Percentiles rank a stretch among this genome's conserved stretches.
phyloP scores from a whole-genome alignment of 345 rosid species.

The Syzygium aqueum region DNA sequence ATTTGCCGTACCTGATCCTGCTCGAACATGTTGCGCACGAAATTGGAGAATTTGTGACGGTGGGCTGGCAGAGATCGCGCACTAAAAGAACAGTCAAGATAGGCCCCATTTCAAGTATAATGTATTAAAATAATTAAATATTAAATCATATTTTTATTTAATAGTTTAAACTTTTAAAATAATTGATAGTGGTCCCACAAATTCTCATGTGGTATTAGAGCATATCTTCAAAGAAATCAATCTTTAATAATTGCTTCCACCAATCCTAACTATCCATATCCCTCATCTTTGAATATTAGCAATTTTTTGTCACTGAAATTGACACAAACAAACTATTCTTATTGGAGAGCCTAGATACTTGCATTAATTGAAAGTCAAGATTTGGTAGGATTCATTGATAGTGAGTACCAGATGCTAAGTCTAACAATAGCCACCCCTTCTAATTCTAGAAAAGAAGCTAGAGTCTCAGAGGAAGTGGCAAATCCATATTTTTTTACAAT shows the following conservation, averaged over 20 bases:
- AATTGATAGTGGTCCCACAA: too few species aligned
- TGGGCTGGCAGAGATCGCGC: not conserved
- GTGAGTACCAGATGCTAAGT: not conserved
- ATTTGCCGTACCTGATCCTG: not conserved
- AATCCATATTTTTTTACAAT: not conserved
- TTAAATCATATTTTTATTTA: too few species aligned
- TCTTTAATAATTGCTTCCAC: not conserved
- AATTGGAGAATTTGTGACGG: not conserved
- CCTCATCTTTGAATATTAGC: not conserved
- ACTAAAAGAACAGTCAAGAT: not conserved
- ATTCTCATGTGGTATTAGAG: not conserved
- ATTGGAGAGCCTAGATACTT: not conserved
- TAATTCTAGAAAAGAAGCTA: not conserved
- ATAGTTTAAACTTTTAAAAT: too few species aligned
- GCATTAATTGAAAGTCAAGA: not conserved
- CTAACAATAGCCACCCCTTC: not conserved
- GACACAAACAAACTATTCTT: not conserved
- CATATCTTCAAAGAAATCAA: not conserved
- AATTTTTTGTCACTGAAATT: not conserved
- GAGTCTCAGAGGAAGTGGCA: not conserved
- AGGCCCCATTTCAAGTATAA: not conserved
- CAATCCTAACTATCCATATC: not conserved
- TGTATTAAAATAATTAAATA: not conserved
- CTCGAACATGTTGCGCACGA: not conserved
- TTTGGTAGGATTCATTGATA: not conserved